These are phyloP conservation scores for Neonectria ditissima DNA, from an alignment of 2,329 filamentous ascomycete genomes.

Conservation along the genomic window DNA sequence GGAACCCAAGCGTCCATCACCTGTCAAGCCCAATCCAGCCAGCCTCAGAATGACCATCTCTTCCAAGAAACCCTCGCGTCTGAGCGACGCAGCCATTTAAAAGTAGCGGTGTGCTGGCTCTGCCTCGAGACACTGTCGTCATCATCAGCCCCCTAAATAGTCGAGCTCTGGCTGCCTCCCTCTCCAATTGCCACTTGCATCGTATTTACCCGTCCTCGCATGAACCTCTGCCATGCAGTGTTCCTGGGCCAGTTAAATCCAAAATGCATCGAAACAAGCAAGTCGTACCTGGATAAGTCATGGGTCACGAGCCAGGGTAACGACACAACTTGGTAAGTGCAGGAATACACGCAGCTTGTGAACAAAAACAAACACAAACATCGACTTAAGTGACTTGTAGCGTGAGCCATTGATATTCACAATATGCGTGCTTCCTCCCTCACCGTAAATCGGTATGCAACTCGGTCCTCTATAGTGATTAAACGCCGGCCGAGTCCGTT, in stretches of 20 bases:
- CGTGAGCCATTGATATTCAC: background rate
- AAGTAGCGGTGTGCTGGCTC: constrained; percentile 22
- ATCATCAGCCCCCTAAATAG: background rate
- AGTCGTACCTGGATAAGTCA: background rate
- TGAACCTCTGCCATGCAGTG: constrained; percentile 1
- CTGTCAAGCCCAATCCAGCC: background rate
- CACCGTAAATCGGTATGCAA: background rate
- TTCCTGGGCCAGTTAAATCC: background rate
- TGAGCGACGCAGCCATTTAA: background rate
- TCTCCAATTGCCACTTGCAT: background rate
- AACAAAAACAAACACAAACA: background rate
- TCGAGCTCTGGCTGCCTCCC: background rate
- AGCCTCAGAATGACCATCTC: background rate
- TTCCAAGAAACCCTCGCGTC: background rate
- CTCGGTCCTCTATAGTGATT: constrained; percentile 22
- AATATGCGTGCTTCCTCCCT: background rate
- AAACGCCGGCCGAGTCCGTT: constrained; percentile 28
- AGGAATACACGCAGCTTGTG: too few relatives aligned
- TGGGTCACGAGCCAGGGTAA: background rate
- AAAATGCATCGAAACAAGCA: background rate
- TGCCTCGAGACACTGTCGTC: background rate
- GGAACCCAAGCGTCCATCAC: background rate
- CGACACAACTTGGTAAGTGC: background rate
- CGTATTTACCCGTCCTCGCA: background rate
- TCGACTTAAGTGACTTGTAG: background rate